Evolutionary conservation across 2,329 filamentous ascomycete species (phyloP).

Genomic region (Epicoccum sorghinum): DNA sequence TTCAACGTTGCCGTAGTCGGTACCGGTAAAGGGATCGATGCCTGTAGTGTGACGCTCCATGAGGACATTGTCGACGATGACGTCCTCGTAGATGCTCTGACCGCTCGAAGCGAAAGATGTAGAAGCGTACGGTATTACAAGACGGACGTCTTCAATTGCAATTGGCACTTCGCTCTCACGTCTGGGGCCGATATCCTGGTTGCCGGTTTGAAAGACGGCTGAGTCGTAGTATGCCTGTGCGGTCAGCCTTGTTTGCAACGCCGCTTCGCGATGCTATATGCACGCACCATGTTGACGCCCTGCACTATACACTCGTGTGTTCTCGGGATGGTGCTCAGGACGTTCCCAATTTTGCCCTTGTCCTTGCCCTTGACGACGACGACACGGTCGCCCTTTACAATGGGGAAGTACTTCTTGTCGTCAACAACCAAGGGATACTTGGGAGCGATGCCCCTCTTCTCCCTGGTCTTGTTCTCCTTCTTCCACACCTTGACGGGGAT

Average conservation of each 20-base stretch:
- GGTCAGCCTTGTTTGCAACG: constrained; percentile 1
- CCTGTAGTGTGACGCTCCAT: constrained; percentile 42
- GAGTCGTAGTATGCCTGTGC: constrained; percentile 51
- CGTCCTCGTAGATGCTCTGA: constrained; percentile 64
- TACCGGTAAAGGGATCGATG: constrained; percentile 39
- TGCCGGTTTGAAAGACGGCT: constrained; percentile 41
- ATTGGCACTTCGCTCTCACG: constrained; percentile 62
- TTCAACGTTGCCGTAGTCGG: constrained; percentile 31
- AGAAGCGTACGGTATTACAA: constrained; percentile 73
- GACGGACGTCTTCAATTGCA: constrained; percentile 74
- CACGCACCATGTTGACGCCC: constrained; percentile 50
- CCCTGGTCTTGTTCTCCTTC: constrained; percentile 25
- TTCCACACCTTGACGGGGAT: constrained; percentile 47
- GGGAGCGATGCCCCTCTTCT: constrained; percentile 27
- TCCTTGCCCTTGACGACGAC: constrained; percentile 79
- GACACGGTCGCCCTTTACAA: constrained; percentile 73
- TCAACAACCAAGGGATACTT: constrained; percentile 39
- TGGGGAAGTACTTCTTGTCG: constrained; percentile 39
- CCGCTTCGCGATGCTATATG: background rate
- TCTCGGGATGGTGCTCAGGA: constrained; percentile 60
- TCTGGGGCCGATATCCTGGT: constrained; percentile 48
- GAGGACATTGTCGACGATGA: constrained; percentile 41
- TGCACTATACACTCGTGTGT: constrained; percentile 44
- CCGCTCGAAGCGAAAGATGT: constrained; percentile 62
- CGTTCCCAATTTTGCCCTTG: constrained; percentile 81